A percentile compares a stretch with the other conserved stretches of the same genome.
phyloP scores from a whole-genome alignment of 1,284 basidiomycete species.

The Austroboletus niveus region DNA sequence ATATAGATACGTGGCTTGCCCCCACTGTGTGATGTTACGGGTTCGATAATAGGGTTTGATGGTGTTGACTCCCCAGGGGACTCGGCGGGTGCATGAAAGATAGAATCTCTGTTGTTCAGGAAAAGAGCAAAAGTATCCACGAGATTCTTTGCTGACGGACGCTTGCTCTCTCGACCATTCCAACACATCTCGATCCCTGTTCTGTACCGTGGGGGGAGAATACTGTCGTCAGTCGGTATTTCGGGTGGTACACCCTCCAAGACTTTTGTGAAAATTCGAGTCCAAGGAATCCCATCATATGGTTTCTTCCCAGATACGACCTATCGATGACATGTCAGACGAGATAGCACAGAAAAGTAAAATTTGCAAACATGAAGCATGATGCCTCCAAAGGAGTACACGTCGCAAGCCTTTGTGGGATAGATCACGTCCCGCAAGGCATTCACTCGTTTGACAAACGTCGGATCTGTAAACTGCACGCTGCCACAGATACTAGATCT shows the following conservation, averaged over 20 bases:
- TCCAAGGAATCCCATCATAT: conserved; percentile 9
- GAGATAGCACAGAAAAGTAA: background rate
- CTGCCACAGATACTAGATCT: conserved; percentile 32
- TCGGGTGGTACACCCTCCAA: conserved; percentile 13
- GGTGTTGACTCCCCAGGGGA: conserved; percentile 12
- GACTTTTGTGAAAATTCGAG: conserved; percentile 2
- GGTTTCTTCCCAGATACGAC: conserved; percentile 25
- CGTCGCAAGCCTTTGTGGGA: conserved; percentile 25
- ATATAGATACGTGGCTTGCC: background rate
- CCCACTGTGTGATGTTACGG: conserved; percentile 7
- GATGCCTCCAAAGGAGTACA: conserved; percentile 35
- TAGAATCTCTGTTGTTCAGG: background rate
- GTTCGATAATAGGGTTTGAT: conserved; percentile 11
- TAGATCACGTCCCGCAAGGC: conserved; percentile 1
- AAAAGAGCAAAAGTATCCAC: conserved; percentile 8
- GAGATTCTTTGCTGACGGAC: conserved; percentile 18
- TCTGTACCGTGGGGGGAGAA: conserved; percentile 6
- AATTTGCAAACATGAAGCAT: conserved; percentile 25
- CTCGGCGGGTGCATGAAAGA: conserved; percentile 9
- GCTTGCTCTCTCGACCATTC: conserved; percentile 14
- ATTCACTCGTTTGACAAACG: conserved; percentile 22
- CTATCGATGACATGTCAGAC: conserved; percentile 17
- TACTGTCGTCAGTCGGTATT: conserved; percentile 6
- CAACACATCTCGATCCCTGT: conserved; percentile 21
- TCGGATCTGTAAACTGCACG: conserved; percentile 38